A percentile compares a stretch with the other conserved stretches of the same genome.
These are phyloP conservation scores for Alternaria solani DNA, from an alignment of 2,329 filamentous ascomycete genomes.

Conservation along the genomic window DNA sequence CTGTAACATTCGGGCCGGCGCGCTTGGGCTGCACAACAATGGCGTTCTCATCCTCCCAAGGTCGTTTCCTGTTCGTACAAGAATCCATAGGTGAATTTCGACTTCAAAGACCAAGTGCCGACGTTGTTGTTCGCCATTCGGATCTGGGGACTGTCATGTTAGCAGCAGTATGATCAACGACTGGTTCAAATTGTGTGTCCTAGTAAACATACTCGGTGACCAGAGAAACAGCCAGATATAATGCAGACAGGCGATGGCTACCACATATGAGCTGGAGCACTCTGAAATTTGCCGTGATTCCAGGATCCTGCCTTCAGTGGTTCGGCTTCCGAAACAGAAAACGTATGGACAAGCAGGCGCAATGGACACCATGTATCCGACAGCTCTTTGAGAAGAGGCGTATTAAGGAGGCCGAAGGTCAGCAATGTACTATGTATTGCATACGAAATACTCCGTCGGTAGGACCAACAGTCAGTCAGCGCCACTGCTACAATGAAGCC, in stretches of 20 bases:
- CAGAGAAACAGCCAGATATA: slow-evolving; percentile 20
- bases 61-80: slow-evolving; percentile 39
- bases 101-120: slow-evolving; percentile 25
- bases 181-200: slow-evolving; percentile 19
- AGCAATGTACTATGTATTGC: slow-evolving; percentile 14
- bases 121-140: slow-evolving; percentile 38
- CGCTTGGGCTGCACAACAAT: slow-evolving; percentile 26
- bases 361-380: slow-evolving; percentile 3
- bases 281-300: slow-evolving; percentile 3
- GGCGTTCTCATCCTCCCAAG: slow-evolving; percentile 40
- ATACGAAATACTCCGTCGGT: slow-evolving; percentile 13
- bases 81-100: slow-evolving; percentile 41
- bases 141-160: slow-evolving; percentile 17
- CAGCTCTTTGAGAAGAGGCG: background rate
- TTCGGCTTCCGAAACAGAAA: slow-evolving; percentile 2
- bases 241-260: slow-evolving; percentile 22
- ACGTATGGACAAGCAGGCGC: slow-evolving; percentile 7
- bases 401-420: background rate
- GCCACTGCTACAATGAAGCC: slow-evolving; percentile 21
- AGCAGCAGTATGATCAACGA: slow-evolving; percentile 20
- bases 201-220: slow-evolving; percentile 30
- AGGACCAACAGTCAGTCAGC: slow-evolving; percentile 18
- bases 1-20: slow-evolving; percentile 22
- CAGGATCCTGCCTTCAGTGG: background rate
- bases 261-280: slow-evolving; percentile 20